These are phyloP conservation scores for Aspergillus melleus DNA, from an alignment of 2,329 filamentous ascomycete species.

Conservation along the genomic window DNA sequence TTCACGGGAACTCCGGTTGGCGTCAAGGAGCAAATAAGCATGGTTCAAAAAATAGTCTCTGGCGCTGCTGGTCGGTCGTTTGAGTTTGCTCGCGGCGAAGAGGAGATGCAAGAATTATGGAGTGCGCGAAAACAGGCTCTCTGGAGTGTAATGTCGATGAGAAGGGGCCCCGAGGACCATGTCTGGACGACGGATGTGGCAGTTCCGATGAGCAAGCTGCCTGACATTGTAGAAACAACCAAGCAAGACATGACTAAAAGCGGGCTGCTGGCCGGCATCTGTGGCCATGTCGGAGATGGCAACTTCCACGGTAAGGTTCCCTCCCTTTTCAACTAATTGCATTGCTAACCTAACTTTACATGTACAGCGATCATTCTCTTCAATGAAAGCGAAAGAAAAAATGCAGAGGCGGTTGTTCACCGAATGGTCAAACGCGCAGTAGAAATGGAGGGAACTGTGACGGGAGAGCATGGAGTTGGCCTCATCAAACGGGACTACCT, in stretches of 20 bases:
- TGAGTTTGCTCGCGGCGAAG: slow-evolving; percentile 64
- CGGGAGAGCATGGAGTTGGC: slow-evolving; percentile 71
- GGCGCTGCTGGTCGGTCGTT: slow-evolving; percentile 59
- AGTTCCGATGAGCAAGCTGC: slow-evolving; percentile 69
- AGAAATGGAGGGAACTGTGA: slow-evolving; percentile 70
- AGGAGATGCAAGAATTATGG: slow-evolving; percentile 71
- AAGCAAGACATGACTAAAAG: slow-evolving; percentile 64
- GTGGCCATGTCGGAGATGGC: slow-evolving; percentile 73
- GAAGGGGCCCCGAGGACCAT: slow-evolving; percentile 57
- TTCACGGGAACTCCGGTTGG: slow-evolving; percentile 65
- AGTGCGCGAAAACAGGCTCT: slow-evolving; percentile 72
- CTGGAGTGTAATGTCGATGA: slow-evolving; percentile 70
- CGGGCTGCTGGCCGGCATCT: slow-evolving; percentile 65
- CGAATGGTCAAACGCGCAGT: slow-evolving; percentile 70
- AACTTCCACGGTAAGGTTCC: slow-evolving; percentile 64
- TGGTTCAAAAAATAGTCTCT: slow-evolving; percentile 61
- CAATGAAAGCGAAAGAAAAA: slow-evolving; percentile 56
- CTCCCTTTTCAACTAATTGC: not conserved
- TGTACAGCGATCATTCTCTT: slow-evolving; percentile 60
- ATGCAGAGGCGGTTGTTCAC: slow-evolving; percentile 62
- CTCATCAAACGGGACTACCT: slow-evolving; percentile 68
- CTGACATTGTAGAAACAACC: slow-evolving; percentile 71
- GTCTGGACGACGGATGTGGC: slow-evolving; percentile 83
- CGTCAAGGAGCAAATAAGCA: slow-evolving; percentile 64
- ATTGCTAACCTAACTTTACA: not conserved